Evolutionary conservation across 345 rosid species (phyloP).

Genomic region (Boechera divaricarpa): DNA sequence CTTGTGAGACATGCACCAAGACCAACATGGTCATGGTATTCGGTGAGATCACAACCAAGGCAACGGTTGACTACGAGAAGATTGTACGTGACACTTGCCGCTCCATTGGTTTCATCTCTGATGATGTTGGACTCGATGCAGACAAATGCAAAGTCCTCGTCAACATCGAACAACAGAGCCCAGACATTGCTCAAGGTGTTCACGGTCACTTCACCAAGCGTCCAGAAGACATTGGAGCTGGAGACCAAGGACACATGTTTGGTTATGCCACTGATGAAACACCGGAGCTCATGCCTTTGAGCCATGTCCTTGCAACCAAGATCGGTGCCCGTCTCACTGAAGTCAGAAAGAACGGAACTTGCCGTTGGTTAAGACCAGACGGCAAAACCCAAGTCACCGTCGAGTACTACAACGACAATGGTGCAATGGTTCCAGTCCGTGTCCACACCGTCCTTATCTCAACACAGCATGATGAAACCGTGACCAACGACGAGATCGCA

Average conservation of each 20-base stretch:
- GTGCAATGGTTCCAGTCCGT: conserved; percentile 50
- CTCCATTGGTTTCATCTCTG: conserved; percentile 47
- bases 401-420: conserved; percentile 49
- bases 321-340: conserved; percentile 49
- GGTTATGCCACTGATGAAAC: conserved; percentile 49
- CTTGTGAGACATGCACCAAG: conserved; percentile 49
- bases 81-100: conserved; percentile 54
- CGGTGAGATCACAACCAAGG: conserved; percentile 52
- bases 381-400: conserved; percentile 52
- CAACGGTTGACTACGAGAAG: conserved; percentile 47
- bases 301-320: conserved; percentile 50
- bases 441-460: conserved; percentile 51
- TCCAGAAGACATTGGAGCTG: conserved; percentile 50
- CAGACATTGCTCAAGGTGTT: conserved; percentile 58
- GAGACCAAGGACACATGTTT: conserved; percentile 51
- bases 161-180: conserved; percentile 70
- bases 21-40: conserved; percentile 52
- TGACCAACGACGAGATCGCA: conserved; percentile 53
- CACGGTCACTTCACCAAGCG: conserved; percentile 51
- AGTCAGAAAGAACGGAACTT: conserved; percentile 50
- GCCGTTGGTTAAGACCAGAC: conserved; percentile 50
- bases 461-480: conserved; percentile 50
- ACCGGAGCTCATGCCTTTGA: conserved; percentile 51
- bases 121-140: conserved; percentile 51
- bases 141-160: conserved; percentile 51